Conservation (phyloP, 2,329 filamentous ascomycete species). For the Aspergillus sclerotialis region DNA sequence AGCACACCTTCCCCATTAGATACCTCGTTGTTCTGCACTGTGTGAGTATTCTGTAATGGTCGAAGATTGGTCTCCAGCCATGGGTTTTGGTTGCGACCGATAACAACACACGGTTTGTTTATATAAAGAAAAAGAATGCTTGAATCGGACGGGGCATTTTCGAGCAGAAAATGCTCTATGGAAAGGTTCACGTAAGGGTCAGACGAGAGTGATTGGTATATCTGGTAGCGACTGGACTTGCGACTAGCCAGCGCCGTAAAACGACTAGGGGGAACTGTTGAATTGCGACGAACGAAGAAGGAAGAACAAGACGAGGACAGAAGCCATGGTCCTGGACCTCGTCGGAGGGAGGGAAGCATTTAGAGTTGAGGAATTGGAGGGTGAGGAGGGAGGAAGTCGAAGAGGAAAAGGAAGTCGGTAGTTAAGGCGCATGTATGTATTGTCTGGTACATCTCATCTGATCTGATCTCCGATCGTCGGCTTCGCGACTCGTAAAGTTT, state of each 20-base stretch:
- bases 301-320: slow-evolving; percentile 6
- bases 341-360: slow-evolving; percentile 21
- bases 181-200: slow-evolving; percentile 88
- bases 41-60: slow-evolving; percentile 45
- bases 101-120: slow-evolving; percentile 79
- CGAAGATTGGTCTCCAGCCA: slow-evolving; percentile 83
- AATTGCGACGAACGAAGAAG: slow-evolving; percentile 18
- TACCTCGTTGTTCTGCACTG: slow-evolving; percentile 9
- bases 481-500: slow-evolving; percentile 14
- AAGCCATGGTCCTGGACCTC: slow-evolving; percentile 13
- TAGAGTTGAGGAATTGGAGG: no score
- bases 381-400: not conserved
- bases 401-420: not conserved
- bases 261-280: slow-evolving; percentile 20
- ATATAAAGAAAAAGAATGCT: slow-evolving; percentile 79
- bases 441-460: no score
- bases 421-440: no score
- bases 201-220: slow-evolving; percentile 62
- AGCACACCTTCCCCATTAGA: slow-evolving; percentile 34
- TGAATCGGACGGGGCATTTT: slow-evolving; percentile 63
- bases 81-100: slow-evolving; percentile 95
- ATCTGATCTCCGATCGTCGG: slow-evolving; percentile 19
- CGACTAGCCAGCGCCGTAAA: slow-evolving; percentile 30
- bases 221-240: slow-evolving; percentile 44
- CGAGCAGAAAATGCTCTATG: slow-evolving; percentile 83